Evolutionary conservation across 78 protist genomes (phyloP), one percentile per base, ranked within the genome.

Genomic region (Trichosphaerium sp.): DNA sequence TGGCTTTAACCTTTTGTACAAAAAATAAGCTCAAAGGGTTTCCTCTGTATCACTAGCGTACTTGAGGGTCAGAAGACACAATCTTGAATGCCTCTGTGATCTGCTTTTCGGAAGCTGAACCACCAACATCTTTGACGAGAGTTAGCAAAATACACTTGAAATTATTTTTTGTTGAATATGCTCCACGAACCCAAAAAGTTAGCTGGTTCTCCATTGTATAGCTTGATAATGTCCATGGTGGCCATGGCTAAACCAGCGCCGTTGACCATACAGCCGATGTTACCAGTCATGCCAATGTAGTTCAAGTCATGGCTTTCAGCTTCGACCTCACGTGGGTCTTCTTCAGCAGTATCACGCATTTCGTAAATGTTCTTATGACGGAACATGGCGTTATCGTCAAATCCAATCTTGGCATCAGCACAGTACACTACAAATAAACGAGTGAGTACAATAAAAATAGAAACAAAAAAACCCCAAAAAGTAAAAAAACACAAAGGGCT

Each of bases 231-330:
- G 82, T 96, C 99, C 97, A 96, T 92, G 37, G 99, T 94, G 58
- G 99, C 97, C 99, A 96, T 96, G 29, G 98, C 99, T 21, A 96
- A 88, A 23, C 99, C 99, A 25, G 99, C 99, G 35, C 99, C 99
- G 81, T 96, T 94, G 69, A 92, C 98, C 61, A 96, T 65, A 82
- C 98, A 96, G 18, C 97, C 99, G 54, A 96, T 91, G 90, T 81
- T 88, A 47, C 99, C 99, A 66, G 90, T 97, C 51, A 94, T 68
- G 41, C 92, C 97, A 58, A 96, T 80, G 71, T 83, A 96, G 92
- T 94, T 96, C 66, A 94, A 85, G 65, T 86, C 95, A 42, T 21
- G 60, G 78, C 83, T 60, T 43, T 72, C 54, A 15, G 99, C 99
- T 31, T 58, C 94, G 12, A 93, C 95, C 64, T 88, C 83, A 26